phyloP scores from a whole-genome alignment of 345 rosid species.

The Ricinus communis region DNA sequence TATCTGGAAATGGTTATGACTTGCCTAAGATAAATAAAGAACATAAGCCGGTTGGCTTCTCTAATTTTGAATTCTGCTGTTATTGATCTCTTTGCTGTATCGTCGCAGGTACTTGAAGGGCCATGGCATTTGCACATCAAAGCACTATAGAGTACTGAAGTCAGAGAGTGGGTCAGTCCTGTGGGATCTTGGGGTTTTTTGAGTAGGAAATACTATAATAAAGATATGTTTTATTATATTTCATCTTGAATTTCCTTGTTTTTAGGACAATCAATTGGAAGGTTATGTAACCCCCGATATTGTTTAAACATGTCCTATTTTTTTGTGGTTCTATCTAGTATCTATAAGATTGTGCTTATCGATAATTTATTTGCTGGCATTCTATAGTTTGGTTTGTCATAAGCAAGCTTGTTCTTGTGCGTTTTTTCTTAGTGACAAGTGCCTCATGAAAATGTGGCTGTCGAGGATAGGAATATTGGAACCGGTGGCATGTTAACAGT shows the following conservation, averaged over 20 bases:
- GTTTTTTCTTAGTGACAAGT: background rate
- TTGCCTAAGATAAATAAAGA: background rate
- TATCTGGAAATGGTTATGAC: background rate
- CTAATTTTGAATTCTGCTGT: background rate
- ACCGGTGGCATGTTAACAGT: background rate
- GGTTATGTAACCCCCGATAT: slow-evolving; percentile 1
- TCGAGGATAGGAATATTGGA: background rate
- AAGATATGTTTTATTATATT: slow-evolving; percentile 8
- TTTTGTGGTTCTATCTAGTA: slow-evolving; percentile 7
- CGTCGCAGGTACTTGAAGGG: slow-evolving; percentile 68
- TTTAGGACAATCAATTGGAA: slow-evolving; percentile 1
- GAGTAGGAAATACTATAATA: slow-evolving; percentile 21
- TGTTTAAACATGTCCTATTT: background rate
- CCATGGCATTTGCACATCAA: slow-evolving; percentile 29
- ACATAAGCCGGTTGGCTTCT: background rate
- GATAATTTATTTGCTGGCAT: background rate
- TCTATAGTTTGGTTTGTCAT: background rate
- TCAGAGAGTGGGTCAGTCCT: slow-evolving; percentile 12
- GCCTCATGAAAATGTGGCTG: background rate
- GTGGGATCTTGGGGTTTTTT: slow-evolving; percentile 15
- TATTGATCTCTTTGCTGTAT: slow-evolving; percentile 10
- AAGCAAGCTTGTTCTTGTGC: background rate
- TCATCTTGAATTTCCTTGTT: slow-evolving; percentile 3
- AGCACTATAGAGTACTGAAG: slow-evolving; percentile 37
- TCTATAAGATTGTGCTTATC: slow-evolving; percentile 9